Conservation (phyloP, 1,139 yeast genomes). For the Protomyces inouyei region DNA sequence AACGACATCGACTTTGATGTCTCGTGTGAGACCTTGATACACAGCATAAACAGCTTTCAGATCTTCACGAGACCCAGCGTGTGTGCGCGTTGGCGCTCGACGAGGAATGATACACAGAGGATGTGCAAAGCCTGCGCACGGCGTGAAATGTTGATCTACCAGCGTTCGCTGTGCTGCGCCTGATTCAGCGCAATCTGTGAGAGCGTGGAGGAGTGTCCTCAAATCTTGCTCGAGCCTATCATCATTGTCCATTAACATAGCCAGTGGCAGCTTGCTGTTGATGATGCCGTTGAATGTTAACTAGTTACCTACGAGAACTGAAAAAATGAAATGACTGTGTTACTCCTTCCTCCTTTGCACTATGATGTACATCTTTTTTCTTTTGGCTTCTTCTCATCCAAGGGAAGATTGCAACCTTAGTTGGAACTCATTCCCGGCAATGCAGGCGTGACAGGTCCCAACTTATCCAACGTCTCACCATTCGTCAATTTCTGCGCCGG, state of each 20-base stretch:
- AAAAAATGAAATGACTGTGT: not conserved
- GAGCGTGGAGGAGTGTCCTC: not conserved
- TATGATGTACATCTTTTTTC: not conserved
- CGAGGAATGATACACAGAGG: constrained; percentile 11
- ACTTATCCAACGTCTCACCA: constrained; percentile 5
- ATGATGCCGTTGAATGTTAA: no score
- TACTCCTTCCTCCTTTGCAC: not conserved
- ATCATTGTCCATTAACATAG: not conserved
- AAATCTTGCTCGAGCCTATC: no score
- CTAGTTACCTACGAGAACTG: no score
- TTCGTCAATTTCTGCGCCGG: constrained; percentile 6
- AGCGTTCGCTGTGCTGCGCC: constrained; percentile 8
- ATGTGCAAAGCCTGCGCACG: constrained; percentile 7
- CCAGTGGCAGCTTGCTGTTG: no score
- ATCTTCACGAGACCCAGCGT: not conserved
- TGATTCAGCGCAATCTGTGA: not conserved
- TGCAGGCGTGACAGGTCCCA: constrained; percentile 25
- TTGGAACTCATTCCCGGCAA: constrained; percentile 2
- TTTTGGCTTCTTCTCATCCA: not conserved
- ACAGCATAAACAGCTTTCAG: constrained; percentile 19
- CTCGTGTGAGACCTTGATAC: constrained; percentile 17
- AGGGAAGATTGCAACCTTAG: not conserved
- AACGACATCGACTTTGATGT: constrained; percentile 10
- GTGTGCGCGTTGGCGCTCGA: not conserved
- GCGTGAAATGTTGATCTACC: constrained; percentile 13